A percentile compares a stretch with the other conserved stretches of the same genome.
Evolutionary conservation across 1,139 yeast genomes (phyloP).

Genomic region (Nakaseomyces sp.): DNA sequence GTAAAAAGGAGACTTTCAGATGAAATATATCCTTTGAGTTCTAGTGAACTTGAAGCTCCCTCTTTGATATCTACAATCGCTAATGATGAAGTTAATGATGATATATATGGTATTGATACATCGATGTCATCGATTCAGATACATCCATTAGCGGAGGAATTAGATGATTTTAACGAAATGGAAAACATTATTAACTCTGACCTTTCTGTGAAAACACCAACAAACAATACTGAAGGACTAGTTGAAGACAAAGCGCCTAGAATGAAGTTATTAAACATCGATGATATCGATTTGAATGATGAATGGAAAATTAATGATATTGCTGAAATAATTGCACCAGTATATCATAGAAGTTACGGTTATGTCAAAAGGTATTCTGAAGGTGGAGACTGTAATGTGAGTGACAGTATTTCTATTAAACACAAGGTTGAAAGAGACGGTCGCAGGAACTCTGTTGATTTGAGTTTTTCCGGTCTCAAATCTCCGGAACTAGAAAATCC

Average conservation of each 20-base stretch:
- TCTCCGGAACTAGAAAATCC: neutral
- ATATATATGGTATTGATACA: neutral
- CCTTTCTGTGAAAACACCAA: slow-evolving; percentile 10
- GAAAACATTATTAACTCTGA: neutral
- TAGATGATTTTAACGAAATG: neutral
- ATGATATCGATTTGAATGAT: slow-evolving; percentile 23
- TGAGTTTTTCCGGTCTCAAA: neutral
- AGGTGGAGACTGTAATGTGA: neutral
- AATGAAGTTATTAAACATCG: slow-evolving; percentile 17
- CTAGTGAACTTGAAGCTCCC: neutral
- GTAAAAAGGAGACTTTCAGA: neutral
- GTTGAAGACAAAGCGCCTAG: too few species aligned
- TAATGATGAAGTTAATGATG: slow-evolving; percentile 4
- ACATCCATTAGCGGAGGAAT: slow-evolving; percentile 5
- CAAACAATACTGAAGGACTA: too few species aligned
- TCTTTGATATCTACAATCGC: neutral
- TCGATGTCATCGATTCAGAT: slow-evolving; percentile 4
- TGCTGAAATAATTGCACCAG: slow-evolving; percentile 20
- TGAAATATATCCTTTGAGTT: neutral
- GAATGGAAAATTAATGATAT: slow-evolving; percentile 17
- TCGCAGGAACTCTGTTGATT: neutral
- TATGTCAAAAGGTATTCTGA: neutral
- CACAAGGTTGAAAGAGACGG: slow-evolving; percentile 8
- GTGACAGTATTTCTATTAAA: neutral
- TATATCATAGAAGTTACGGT: slow-evolving; percentile 13